Evolutionary conservation across 257 asterid genomes (phyloP), one percentile per base, ranked within the genome.

Genomic region (Petrea volubilis): DNA sequence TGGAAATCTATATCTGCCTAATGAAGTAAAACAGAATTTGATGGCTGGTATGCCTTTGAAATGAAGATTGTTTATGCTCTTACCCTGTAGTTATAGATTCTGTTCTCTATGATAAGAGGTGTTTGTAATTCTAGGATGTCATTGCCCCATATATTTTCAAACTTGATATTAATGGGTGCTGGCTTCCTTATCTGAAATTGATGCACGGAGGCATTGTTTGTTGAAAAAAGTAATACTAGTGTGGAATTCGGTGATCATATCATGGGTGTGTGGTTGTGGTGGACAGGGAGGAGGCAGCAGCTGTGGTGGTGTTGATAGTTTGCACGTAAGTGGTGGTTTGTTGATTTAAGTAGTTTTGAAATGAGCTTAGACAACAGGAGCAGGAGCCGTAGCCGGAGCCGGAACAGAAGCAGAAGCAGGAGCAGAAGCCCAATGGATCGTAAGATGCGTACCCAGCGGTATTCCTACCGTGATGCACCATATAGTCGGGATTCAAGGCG

Each of bases 401-500:
- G 43, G 11, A 38, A 12, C 43, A 38, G 43, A 38, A 83, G 94
- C 82, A 74, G 91, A 53, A 85, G 95, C 87, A 76, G 97, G 23
- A 91, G 98, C 95, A 83, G 96, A 85, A 94, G 99, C 69, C 99
- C 99, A 3, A 53, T 90, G 87, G 99, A 86, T 73, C 96, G 96
- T 80, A 94, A 91, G 87, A 88, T 89, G 60, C 96, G 93, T 68
- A 86, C 93, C 60, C 86, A 88, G 47, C 93, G 97, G 44, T 70
- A 74, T 85, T 86, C 96, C 50, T 81, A 94, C 75, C 99, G 97
- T 64, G 97, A 94, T 78, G 97, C 95, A 60, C 98, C 98, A 12
- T 94, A 94, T 83, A 89, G 86, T 9, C 85, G 96, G 79, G 97
- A 94, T 73, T 59, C 89, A 53, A 86, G 91, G 33, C 83, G 86